Evolutionary conservation across 352 stramenopile genomes (phyloP), one percentile per base, ranked within the genome.

Genomic region (Phytophthora cryptogea): DNA sequence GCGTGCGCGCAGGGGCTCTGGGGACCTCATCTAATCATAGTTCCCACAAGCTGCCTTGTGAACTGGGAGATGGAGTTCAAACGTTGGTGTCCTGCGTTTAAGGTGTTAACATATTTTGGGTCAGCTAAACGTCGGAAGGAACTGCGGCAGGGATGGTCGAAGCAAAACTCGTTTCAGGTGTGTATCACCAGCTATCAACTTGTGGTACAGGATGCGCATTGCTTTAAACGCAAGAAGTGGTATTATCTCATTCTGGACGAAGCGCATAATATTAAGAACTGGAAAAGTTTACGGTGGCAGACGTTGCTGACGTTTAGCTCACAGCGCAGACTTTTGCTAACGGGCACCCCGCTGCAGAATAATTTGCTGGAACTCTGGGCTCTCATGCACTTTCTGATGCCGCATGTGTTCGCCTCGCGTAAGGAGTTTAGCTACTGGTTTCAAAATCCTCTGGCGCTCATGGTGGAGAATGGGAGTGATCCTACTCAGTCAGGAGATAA

Each of bases 61-160:
- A 99, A 99, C 63, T 99, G 98, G 97, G 97, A 99, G 66, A 97
- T 96, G 67, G 98, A 99, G 70, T 95, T 99, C 53, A 99, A 99
- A 68, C 83, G 95, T 31, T 99, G 86, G 95, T 98, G 92, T 62
- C 97, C 97, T 0, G 94, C 83, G 0, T 92, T 99, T 31, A 98
- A 99, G 69, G 89, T 99, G 17, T 45, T 99, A 35, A 99, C 97
- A n/a, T 99, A 99, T 68, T 99, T 99, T 78, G 98, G 98, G 30
- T 97, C 88, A 20, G 90, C 94, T 7, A 99, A 99, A 66, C 81
- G 91, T 11, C 83, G 98, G 0, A 99, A 99, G 43, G 74, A 86
- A 33, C 59, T 94, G 4, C 67, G 83, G 0, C 73, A 87, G 41
- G 98, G 98, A 0, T 99, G 98, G 98, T 98, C 92, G 5, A 98